Base-by-base conservation (phyloP, 768 basidiomycete genomes). In the Amanita muscaria region DNA sequence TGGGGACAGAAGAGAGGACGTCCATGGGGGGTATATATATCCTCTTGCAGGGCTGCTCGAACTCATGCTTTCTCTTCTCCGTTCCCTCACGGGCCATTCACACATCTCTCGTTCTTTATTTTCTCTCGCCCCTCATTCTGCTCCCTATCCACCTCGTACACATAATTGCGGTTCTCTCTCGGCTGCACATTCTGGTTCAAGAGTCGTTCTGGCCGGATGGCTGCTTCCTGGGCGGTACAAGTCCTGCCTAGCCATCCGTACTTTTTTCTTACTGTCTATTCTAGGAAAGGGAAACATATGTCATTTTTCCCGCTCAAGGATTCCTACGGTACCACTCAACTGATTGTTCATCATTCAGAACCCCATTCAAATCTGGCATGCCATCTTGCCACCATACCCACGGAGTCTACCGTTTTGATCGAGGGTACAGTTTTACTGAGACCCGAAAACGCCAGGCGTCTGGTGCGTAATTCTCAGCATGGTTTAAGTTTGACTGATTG, bases 221-320 rank as follows among this genome's bases (percentile, higher is more conserved):
- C 67, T 94, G 47, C 79, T 85, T 53, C 76, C 80, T 45, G 83
- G 82, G 64, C 77, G 90, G 88, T 90, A 64, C 64, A 74, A 67
- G 48, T 53, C 59, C 36, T 1, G 14, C 23, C 8, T 19, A 21
- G 58, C 62, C 59, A 58, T 64, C 58, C 56, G 57, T 56, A 48
- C 44, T 32, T 47, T 56, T 49, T 52, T 57, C 63, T 70, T 53
- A 71, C 55, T 56, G 58, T 53, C 55, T 58, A 49, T 54, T 57
- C 57, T 67, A 91, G 88, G 24, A 82, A 82, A 62, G 70, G 81
- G 44, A 81, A 78, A 62, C 64, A 62, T 40, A 65, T 91, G 54
- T 86, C 86, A 46, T 97, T 97, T 69, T 89, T 85, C 66, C 82
- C 81, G 24, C 74, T 96, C 59, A 84, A 78, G 56, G 91, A 93